phyloP scores from a whole-genome alignment of 352 stramenopile genomes.

The Phytophthora tubulina region DNA sequence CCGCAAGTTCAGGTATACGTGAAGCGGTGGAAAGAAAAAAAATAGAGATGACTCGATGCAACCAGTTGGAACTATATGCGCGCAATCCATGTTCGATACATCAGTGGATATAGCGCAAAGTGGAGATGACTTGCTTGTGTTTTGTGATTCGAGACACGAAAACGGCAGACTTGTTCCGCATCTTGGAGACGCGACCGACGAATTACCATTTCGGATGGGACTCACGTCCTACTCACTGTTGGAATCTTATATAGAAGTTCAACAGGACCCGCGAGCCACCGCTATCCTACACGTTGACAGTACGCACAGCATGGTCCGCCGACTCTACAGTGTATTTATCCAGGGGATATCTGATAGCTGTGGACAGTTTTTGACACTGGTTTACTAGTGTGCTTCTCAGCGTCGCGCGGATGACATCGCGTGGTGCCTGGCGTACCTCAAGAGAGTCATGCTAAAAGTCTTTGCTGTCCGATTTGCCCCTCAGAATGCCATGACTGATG shows the following conservation, averaged over 20 bases:
- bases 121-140: constrained; percentile 4
- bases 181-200: background rate
- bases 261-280: background rate
- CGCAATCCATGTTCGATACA: background rate
- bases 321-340: constrained; percentile 10
- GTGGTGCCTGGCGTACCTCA: constrained; percentile 12
- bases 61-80: background rate
- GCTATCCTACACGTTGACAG: constrained; percentile 13
- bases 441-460: background rate
- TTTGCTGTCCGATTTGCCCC: constrained; percentile 3
- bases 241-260: background rate
- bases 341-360: constrained; percentile 3
- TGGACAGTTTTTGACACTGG: background rate
- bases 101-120: background rate
- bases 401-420: background rate
- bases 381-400: background rate
- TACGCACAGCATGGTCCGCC: background rate
- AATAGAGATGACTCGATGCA: constrained; percentile 16
- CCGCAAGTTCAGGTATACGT: constrained; percentile 6
- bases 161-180: background rate
- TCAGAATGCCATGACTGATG: background rate
- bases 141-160: constrained; percentile 8
- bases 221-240: background rate
- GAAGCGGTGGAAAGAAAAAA: background rate
- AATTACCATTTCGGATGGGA: background rate